Evolutionary conservation across 352 stramenopile species (phyloP).

Genomic region (Pythium diclinum): DNA sequence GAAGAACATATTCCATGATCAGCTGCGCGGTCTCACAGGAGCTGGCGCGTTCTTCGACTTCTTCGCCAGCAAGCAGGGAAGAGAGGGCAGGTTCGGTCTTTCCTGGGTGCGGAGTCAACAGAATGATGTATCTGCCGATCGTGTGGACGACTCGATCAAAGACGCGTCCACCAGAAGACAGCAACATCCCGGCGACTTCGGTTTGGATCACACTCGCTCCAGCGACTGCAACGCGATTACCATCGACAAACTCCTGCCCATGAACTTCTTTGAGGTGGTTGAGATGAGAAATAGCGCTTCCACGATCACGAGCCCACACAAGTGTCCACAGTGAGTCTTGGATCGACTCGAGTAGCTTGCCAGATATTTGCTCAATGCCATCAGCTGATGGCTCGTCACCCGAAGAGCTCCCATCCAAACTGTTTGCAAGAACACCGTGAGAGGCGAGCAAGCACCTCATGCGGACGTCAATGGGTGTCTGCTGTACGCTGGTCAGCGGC

Average conservation of each 20-base stretch:
- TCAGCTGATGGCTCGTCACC: not conserved
- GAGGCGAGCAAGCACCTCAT: slow-evolving; percentile 1
- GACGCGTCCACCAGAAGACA: slow-evolving; percentile 27
- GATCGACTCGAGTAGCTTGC: not conserved
- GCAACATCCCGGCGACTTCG: slow-evolving; percentile 31
- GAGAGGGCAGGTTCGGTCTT: no score
- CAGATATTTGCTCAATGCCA: not conserved
- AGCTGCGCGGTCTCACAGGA: slow-evolving; percentile 15
- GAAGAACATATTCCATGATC: slow-evolving; percentile 33
- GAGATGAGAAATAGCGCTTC: not conserved
- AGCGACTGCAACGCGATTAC: slow-evolving; percentile 7
- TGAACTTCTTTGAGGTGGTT: not conserved
- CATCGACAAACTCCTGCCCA: not conserved
- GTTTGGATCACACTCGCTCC: slow-evolving; percentile 29
- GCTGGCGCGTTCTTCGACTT: not conserved
- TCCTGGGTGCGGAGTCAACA: not conserved
- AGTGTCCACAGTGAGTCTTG: not conserved
- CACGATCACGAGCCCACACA: not conserved
- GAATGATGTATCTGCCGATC: slow-evolving; percentile 22
- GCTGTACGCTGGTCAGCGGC: not conserved
- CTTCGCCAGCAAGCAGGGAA: not conserved
- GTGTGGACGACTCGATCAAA: slow-evolving; percentile 14
- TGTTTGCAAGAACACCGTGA: not conserved
- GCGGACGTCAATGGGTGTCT: not conserved
- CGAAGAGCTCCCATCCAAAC: not conserved